A percentile compares a stretch with the other conserved stretches of the same genome.
Conservation (phyloP, 1,139 yeast species). For the Yamadazyma songkhlaensis region DNA sequence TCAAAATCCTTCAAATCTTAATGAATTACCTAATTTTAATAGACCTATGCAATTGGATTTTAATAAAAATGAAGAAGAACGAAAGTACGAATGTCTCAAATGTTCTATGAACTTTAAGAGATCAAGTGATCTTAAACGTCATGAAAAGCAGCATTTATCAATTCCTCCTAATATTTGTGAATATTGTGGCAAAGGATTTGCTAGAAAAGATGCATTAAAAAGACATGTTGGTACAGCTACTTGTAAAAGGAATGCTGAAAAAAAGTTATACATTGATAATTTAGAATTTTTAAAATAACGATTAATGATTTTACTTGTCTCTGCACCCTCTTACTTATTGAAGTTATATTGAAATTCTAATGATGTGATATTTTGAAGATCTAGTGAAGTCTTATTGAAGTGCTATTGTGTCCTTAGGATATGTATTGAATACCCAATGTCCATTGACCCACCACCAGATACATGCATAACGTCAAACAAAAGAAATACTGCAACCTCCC, state of each 20-base stretch:
- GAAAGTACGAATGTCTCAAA: conserved; percentile 43
- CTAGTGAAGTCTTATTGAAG: too few relatives aligned
- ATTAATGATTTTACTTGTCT: conserved; percentile 1
- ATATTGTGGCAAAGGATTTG: conserved; percentile 76
- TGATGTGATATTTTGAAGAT: too few relatives aligned
- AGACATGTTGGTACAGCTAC: conserved; percentile 71
- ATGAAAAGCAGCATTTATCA: conserved; percentile 56
- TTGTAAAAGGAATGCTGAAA: conserved; percentile 65
- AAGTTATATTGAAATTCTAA: too few relatives aligned
- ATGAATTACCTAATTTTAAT: background rate
- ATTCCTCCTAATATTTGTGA: conserved; percentile 70
- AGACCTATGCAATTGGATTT: background rate
- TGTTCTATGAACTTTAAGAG: conserved; percentile 60
- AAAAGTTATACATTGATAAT: conserved; percentile 36
- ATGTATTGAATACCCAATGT: too few relatives aligned
- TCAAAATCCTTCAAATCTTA: background rate
- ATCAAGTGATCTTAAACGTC: conserved; percentile 63
- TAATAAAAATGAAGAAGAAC: conserved; percentile 5
- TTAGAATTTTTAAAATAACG: conserved; percentile 22
- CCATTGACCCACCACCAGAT: too few relatives aligned
- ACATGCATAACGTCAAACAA: too few relatives aligned
- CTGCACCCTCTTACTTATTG: too few relatives aligned
- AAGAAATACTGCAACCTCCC: too few relatives aligned
- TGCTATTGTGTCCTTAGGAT: too few relatives aligned
- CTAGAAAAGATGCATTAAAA: conserved; percentile 75